These are phyloP conservation scores for Paxillus involutus DNA, from an alignment of 768 basidiomycete species.

Conservation along the genomic window DNA sequence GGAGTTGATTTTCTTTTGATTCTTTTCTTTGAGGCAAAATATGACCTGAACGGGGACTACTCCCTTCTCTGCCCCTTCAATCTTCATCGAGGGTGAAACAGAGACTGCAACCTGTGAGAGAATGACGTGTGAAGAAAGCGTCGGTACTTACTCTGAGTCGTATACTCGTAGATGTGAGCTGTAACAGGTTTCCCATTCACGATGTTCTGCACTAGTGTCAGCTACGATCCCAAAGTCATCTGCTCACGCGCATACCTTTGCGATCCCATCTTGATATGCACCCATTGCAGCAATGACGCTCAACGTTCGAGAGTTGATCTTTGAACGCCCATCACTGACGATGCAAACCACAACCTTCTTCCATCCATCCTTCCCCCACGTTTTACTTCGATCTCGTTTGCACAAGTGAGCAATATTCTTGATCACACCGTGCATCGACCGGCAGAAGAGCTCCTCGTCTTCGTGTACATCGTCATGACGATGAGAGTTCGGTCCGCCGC, in stretches of 20 bases:
- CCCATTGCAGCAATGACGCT: conserved; percentile 93
- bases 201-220: conserved; percentile 51
- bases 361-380: conserved; percentile 98
- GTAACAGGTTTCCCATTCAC: conserved; percentile 82
- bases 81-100: conserved; percentile 77
- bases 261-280: conserved; percentile 91
- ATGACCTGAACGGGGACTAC: conserved; percentile 89
- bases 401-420: conserved; percentile 91
- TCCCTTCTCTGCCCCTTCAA: conserved; percentile 76
- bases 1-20: conserved; percentile 95
- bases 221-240: background rate
- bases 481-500: conserved; percentile 89
- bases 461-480: conserved; percentile 98
- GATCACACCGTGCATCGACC: conserved; percentile 96
- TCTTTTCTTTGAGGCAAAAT: conserved; percentile 90
- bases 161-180: conserved; percentile 93
- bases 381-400: conserved; percentile 83
- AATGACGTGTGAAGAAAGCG: background rate
- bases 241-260: conserved; percentile 53
- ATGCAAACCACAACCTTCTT: conserved; percentile 96
- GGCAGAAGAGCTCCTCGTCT: conserved; percentile 84
- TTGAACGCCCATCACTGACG: conserved; percentile 81
- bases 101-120: conserved; percentile 52
- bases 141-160: conserved; percentile 68
- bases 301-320: conserved; percentile 82